A percentile compares a stretch with the other conserved stretches of the same genome.
Conservation (phyloP, 1,139 yeast species). For the Pneumocystis canis region DNA sequence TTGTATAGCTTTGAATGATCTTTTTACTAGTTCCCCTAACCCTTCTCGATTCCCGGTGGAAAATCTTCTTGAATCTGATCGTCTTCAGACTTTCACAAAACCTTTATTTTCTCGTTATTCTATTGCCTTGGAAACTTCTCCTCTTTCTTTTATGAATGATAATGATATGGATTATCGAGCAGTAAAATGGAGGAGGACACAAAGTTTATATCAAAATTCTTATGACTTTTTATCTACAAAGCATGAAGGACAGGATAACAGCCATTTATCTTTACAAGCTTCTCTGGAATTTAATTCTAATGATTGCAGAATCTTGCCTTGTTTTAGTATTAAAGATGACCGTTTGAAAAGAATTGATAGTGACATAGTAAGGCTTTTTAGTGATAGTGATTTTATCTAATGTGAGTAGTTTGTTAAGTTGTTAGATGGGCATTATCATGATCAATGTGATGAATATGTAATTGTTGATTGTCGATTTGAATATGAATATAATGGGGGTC, state of each 20-base stretch:
- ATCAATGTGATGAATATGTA: conserved; percentile 44
- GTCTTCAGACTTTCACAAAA: conserved; percentile 9
- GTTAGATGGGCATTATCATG: conserved; percentile 40
- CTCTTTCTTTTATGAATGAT: conserved; percentile 6
- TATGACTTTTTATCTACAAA: conserved; percentile 14
- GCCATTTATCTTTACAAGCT: not conserved
- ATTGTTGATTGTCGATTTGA: conserved; percentile 83
- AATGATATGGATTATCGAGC: conserved; percentile 3
- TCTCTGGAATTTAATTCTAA: conserved; percentile 17
- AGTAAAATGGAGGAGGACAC: conserved; percentile 3
- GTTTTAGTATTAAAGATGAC: conserved; percentile 43
- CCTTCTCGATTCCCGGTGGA: conserved; percentile 1
- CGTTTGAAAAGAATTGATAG: conserved; percentile 61
- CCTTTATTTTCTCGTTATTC: conserved; percentile 10
- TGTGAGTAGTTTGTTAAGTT: conserved; percentile 26
- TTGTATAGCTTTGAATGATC: conserved; percentile 7
- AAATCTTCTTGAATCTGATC: conserved; percentile 11
- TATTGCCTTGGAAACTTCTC: conserved; percentile 8
- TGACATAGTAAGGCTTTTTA: conserved; percentile 35
- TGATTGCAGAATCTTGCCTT: conserved; percentile 23
- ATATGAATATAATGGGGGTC: conserved; percentile 88
- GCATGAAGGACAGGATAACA: conserved; percentile 16
- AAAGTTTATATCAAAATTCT: conserved; percentile 4
- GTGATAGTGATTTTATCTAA: not conserved
- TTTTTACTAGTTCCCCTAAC: conserved; percentile 7